A percentile compares a stretch with the other conserved stretches of the same genome.
These are phyloP conservation scores for Penicillium digitatum DNA, from an alignment of 2,329 filamentous ascomycete species.

Conservation along the genomic window DNA sequence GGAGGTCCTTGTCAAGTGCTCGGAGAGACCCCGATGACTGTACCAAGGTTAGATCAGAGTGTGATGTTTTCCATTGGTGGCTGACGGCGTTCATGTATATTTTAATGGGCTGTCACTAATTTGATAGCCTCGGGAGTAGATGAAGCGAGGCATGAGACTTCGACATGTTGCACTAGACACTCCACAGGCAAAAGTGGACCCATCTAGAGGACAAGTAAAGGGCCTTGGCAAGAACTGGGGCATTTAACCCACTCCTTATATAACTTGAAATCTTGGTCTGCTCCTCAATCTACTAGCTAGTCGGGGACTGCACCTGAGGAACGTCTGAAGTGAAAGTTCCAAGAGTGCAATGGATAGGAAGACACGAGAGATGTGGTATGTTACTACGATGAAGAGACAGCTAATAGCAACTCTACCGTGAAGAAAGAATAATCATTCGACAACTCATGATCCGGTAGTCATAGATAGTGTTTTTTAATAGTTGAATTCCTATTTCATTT, in stretches of 20 bases:
- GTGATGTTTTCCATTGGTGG: neutral
- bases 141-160: neutral
- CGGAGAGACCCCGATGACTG: neutral
- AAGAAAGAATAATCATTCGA: constrained; percentile 2
- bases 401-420: constrained; percentile 3
- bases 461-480: constrained; percentile 35
- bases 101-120: neutral
- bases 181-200: neutral
- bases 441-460: constrained; percentile 36
- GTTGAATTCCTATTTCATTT: constrained; percentile 44
- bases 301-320: neutral
- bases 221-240: neutral
- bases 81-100: neutral
- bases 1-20: neutral
- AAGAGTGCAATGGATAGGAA: neutral
- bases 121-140: neutral
- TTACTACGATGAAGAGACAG: neutral
- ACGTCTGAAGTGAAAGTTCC: neutral
- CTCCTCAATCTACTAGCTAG: neutral
- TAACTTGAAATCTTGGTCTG: neutral
- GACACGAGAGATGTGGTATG: neutral
- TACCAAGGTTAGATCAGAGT: neutral
- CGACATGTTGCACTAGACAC: neutral
- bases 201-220: neutral
- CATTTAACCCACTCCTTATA: neutral